phyloP scores from a whole-genome alignment of 495 filamentous ascomycete genomes.

The Aspergillus haitiensis region DNA sequence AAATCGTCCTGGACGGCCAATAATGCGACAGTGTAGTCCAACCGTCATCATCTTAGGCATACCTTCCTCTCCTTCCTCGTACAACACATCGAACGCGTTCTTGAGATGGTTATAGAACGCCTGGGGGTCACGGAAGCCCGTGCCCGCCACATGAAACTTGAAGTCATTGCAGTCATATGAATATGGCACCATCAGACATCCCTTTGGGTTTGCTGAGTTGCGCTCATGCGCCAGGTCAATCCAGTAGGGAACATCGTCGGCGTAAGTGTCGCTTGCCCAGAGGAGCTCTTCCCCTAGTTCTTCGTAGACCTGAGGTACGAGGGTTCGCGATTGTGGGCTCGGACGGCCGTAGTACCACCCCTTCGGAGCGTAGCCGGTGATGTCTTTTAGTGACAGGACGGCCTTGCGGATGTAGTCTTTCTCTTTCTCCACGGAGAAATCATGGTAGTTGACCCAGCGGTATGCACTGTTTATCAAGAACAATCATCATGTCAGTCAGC shows the following conservation, averaged over 20 bases:
- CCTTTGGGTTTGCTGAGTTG: background rate
- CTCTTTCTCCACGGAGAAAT: slow-evolving; percentile 8
- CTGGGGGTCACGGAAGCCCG: slow-evolving; percentile 10
- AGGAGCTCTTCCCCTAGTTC: slow-evolving; percentile 6
- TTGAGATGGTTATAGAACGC: slow-evolving; percentile 4
- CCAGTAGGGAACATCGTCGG: slow-evolving; percentile 17
- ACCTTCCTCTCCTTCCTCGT: slow-evolving; percentile 7
- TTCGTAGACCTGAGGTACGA: slow-evolving; percentile 7
- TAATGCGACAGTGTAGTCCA: slow-evolving; percentile 11
- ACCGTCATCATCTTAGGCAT: slow-evolving; percentile 17
- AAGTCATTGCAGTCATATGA: slow-evolving; percentile 15
- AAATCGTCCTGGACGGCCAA: slow-evolving; percentile 9
- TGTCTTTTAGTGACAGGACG: background rate
- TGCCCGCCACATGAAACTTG: slow-evolving; percentile 10
- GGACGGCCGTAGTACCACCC: slow-evolving; percentile 14
- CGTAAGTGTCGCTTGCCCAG: slow-evolving; percentile 13
- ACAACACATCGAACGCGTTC: slow-evolving; percentile 14
- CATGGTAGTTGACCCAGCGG: slow-evolving; percentile 16
- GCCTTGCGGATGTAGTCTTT: slow-evolving; percentile 11
- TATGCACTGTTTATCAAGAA: background rate
- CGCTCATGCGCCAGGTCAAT: slow-evolving; percentile 7
- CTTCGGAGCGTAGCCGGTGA: slow-evolving; percentile 11
- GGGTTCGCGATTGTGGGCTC: background rate
- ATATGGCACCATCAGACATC: slow-evolving; percentile 13
- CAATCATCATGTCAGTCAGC: background rate